Conservation (phyloP, 345 rosid genomes). For the Gossypium raimondii region DNA sequence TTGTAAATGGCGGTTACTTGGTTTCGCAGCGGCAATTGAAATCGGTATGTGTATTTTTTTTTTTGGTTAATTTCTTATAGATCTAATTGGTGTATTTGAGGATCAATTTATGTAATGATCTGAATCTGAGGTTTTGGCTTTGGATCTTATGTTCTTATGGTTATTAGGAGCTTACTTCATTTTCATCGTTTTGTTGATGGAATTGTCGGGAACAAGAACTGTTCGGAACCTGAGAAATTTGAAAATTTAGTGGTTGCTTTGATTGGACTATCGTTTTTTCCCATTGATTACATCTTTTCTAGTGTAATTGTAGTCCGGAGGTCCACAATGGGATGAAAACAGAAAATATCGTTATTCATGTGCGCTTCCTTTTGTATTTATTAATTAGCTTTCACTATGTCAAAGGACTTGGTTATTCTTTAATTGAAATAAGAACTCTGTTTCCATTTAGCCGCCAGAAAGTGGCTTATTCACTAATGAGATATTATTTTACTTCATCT, state of each 20-base stretch:
- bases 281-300: neutral
- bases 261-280: no score
- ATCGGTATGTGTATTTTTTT: neutral
- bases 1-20: neutral
- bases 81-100: neutral
- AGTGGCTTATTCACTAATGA: neutral
- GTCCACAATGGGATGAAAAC: neutral
- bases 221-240: conserved; percentile 10
- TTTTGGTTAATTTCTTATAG: neutral
- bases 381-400: neutral
- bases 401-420: neutral
- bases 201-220: neutral
- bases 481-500: neutral
- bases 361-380: neutral
- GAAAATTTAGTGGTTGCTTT: neutral
- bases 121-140: conserved; percentile 8
- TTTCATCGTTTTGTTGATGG: conserved; percentile 1
- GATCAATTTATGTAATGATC: conserved; percentile 8
- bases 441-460: neutral
- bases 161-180: neutral
- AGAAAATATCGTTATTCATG: neutral
- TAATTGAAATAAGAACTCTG: neutral
- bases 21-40: neutral
- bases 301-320: neutral
- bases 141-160: neutral